These are phyloP conservation scores for Tolypocladium sp. DNA, from an alignment of 2,329 filamentous ascomycete genomes.

Conservation along the genomic window DNA sequence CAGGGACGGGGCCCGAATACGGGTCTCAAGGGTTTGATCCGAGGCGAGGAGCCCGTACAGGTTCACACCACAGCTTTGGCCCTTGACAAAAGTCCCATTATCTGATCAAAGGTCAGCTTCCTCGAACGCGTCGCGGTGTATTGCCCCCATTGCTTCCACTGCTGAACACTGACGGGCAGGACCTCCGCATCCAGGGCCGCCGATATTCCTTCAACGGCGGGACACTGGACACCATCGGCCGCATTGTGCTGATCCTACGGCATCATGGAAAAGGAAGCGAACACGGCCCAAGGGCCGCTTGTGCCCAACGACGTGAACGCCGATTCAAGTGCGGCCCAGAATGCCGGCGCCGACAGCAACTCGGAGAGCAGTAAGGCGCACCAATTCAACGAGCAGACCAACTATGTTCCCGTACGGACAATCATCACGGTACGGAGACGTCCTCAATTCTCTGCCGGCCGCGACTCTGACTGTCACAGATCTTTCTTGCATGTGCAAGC, in stretches of 20 bases:
- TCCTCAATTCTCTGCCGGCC: not conserved
- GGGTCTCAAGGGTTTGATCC: not conserved
- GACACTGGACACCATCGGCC: not conserved
- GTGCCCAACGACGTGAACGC: not conserved
- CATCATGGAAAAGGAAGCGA: not conserved
- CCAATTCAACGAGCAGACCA: constrained; percentile 45
- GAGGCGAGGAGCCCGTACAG: not conserved
- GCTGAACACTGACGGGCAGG: not conserved
- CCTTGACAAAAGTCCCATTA: not conserved
- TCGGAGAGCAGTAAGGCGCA: constrained; percentile 12
- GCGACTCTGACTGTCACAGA: constrained; percentile 23
- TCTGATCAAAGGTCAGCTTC: not conserved
- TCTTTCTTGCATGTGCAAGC: constrained; percentile 46
- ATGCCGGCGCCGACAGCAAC: constrained; percentile 3
- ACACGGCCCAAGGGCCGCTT: not conserved
- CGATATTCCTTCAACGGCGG: not conserved
- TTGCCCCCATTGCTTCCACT: not conserved
- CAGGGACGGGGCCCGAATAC: not conserved
- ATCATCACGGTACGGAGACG: constrained; percentile 36
- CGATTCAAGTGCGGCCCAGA: constrained; percentile 3
- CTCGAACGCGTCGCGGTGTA: not conserved
- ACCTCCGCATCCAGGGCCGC: not conserved
- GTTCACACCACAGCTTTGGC: not conserved
- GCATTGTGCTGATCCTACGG: not conserved
- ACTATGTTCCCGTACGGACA: constrained; percentile 40